These are phyloP conservation scores for Zygotorulaspora florentina DNA, from an alignment of 805 yeast genomes.

Conservation along the genomic window DNA sequence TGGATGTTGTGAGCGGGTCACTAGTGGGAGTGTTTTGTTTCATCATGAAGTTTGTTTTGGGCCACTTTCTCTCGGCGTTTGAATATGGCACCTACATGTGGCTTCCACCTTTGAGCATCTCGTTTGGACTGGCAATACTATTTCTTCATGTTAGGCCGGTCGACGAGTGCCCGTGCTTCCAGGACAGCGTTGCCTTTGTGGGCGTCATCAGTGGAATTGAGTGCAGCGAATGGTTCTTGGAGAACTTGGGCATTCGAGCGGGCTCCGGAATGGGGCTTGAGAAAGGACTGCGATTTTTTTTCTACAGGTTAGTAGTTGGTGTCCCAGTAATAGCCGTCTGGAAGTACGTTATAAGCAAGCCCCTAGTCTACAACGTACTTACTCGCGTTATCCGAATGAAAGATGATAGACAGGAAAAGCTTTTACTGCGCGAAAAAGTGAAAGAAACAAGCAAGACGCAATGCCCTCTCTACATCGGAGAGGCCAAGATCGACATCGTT, in stretches of 20 bases:
- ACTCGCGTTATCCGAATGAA: slow-evolving; percentile 14
- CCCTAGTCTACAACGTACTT: slow-evolving; percentile 52
- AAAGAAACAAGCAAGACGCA: slow-evolving; percentile 28
- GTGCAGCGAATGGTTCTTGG: slow-evolving; percentile 49
- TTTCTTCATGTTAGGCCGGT: slow-evolving; percentile 77
- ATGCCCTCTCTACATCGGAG: slow-evolving; percentile 49
- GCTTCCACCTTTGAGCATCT: slow-evolving; percentile 38
- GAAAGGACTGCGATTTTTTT: slow-evolving; percentile 41
- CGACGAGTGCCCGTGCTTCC: slow-evolving; percentile 94
- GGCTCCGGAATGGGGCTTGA: slow-evolving; percentile 24
- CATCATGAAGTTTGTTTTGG: slow-evolving; percentile 42
- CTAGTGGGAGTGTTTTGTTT: slow-evolving; percentile 56
- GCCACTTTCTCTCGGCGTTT: slow-evolving; percentile 40
- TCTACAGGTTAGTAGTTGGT: slow-evolving; percentile 57
- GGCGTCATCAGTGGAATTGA: slow-evolving; percentile 84
- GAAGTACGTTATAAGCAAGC: slow-evolving; percentile 66
- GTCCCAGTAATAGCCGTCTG: slow-evolving; percentile 59
- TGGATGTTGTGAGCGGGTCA: slow-evolving; percentile 68
- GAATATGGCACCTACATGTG: slow-evolving; percentile 24
- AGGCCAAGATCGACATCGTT: slow-evolving; percentile 71
- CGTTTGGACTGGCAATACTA: slow-evolving; percentile 46
- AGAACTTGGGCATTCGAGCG: slow-evolving; percentile 20
- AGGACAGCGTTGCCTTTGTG: slow-evolving; percentile 88
- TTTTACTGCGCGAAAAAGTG: slow-evolving; percentile 20
- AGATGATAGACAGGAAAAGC: slow-evolving; percentile 29